Evolutionary conservation across 495 filamentous ascomycete genomes (phyloP), one percentile per base, ranked within the genome.

Genomic region (Xylaria acuta): DNA sequence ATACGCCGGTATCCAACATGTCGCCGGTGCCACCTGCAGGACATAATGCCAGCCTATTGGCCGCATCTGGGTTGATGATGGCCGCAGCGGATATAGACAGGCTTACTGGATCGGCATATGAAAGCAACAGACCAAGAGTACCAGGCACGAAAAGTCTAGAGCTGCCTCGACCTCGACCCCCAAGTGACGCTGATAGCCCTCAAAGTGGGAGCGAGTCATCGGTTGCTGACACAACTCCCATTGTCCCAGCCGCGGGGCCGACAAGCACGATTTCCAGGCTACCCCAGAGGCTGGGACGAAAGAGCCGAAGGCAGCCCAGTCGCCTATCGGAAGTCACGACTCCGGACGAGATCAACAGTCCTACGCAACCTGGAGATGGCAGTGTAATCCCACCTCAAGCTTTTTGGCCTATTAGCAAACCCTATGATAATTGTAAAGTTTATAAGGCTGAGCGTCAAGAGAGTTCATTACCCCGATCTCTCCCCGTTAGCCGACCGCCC

Each of bases 241-340:
- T 43, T 64, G 54, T 74, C 5, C 47, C 62, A 36, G 70, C 72
- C 5, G 67, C 74, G 40, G 69, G 70, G 3, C 14, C 62, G 11
- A 32, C 34, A 18, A 76, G 40, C 32, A 70, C 69, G 20, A 51
- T 70, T 2, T 72, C 73, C 12, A 73, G 71, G 49, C 40, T 65
- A 27, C 49, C 75, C 32, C 75, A 73, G n/a, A 58, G 72, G 60
- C 60, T 12, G 16, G 77, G 74, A 41, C 43, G 65, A 34, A 66
- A 67, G 58, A 66, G 64, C 36, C 74, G 74, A 64, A 64, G 34
- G 36, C 73, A 74, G 36, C 74, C 73, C 22, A 79, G 77, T 25
- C 74, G 65, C 40, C 66, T 79, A 11, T 79, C 77, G 5, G 77
- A 79, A 72, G 73, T 79, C 3, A 76, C 77, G 20, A 79, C 74